phyloP scores from a whole-genome alignment of 2,329 filamentous ascomycete species.

The Trichoderma citrinoviride region DNA sequence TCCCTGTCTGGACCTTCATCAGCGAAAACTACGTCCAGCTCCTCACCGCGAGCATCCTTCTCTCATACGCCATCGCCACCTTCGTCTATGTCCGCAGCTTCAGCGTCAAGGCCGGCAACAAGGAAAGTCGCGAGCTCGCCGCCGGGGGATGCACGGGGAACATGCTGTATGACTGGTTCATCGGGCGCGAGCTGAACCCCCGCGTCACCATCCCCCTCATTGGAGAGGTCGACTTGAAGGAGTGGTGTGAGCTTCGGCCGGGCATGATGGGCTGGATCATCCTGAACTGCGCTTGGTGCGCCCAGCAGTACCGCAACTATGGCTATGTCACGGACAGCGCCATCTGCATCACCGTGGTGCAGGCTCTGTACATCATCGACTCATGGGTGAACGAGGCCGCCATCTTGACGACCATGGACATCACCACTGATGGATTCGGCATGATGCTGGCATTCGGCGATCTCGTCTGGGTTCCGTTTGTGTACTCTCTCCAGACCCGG shows the following conservation, averaged over 20 bases:
- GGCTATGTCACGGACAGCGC: slow-evolving; percentile 86
- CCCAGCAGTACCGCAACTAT: slow-evolving; percentile 82
- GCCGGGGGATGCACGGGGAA: slow-evolving; percentile 80
- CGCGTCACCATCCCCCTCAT: slow-evolving; percentile 74
- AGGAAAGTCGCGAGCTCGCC: slow-evolving; percentile 72
- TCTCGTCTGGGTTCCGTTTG: slow-evolving; percentile 87
- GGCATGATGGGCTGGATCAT: slow-evolving; percentile 88
- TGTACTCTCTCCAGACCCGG: slow-evolving; percentile 79
- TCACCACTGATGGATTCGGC: slow-evolving; percentile 89
- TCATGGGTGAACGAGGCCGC: slow-evolving; percentile 83
- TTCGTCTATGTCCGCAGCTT: slow-evolving; percentile 85
- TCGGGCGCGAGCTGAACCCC: slow-evolving; percentile 92
- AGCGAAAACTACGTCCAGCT: slow-evolving; percentile 87
- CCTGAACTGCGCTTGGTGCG: slow-evolving; percentile 78
- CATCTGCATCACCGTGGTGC: slow-evolving; percentile 71
- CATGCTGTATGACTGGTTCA: slow-evolving; percentile 92
- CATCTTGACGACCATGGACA: slow-evolving; percentile 90
- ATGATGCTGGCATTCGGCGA: slow-evolving; percentile 95
- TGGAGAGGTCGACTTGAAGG: slow-evolving; percentile 85
- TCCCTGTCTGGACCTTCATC: slow-evolving; percentile 88
- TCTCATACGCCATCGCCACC: slow-evolving; percentile 68
- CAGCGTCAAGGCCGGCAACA: slow-evolving; percentile 71
- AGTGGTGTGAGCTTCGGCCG: slow-evolving; percentile 86
- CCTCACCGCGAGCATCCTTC: slow-evolving; percentile 76
- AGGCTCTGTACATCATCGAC: slow-evolving; percentile 81